Percentiles rank a stretch among this genome's conserved stretches.
Evolutionary conservation across 1,284 basidiomycete genomes (phyloP).

Genomic region (Testicularia cyperi): DNA sequence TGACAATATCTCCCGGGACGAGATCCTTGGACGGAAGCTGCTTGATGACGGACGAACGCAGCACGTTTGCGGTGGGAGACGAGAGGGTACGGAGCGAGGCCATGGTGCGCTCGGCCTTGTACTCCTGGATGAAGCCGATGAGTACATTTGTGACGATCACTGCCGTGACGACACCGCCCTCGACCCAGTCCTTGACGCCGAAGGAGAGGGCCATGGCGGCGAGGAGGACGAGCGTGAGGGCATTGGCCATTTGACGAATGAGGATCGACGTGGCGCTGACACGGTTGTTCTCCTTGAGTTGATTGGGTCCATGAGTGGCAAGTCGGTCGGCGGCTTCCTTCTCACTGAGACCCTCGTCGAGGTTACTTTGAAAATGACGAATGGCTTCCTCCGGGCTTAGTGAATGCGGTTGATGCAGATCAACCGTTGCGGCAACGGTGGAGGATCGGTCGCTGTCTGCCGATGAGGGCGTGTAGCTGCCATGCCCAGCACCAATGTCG

Average conservation of each 20-base stretch:
- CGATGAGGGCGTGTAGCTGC: slow-evolving; percentile 9
- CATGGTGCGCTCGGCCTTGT: slow-evolving; percentile 53
- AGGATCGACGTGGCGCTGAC: slow-evolving; percentile 48
- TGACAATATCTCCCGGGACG: slow-evolving; percentile 66
- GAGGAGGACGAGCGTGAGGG: slow-evolving; percentile 61
- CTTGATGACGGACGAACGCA: slow-evolving; percentile 29
- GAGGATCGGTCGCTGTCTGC: slow-evolving; percentile 34
- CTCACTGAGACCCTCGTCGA: slow-evolving; percentile 32
- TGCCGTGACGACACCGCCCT: slow-evolving; percentile 69
- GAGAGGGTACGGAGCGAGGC: slow-evolving; percentile 50
- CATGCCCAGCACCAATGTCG: slow-evolving; percentile 9
- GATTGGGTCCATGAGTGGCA: slow-evolving; percentile 37
- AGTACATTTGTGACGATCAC: slow-evolving; percentile 60
- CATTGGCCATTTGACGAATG: slow-evolving; percentile 52
- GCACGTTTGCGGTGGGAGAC: slow-evolving; percentile 45
- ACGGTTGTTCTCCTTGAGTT: slow-evolving; percentile 41
- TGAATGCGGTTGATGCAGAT: slow-evolving; percentile 53
- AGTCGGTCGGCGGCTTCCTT: slow-evolving; percentile 30
- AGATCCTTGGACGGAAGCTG: slow-evolving; percentile 24
- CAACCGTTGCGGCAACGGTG: slow-evolving; percentile 39
- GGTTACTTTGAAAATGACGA: slow-evolving; percentile 32
- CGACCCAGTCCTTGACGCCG: slow-evolving; percentile 66
- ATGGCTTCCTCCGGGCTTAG: slow-evolving; percentile 33
- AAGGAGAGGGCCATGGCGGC: slow-evolving; percentile 69
- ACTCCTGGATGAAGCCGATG: slow-evolving; percentile 54